A percentile compares a stretch with the other conserved stretches of the same genome.
phyloP scores from a whole-genome alignment of 352 stramenopile genomes.

The Globisporangium camurandrum region DNA sequence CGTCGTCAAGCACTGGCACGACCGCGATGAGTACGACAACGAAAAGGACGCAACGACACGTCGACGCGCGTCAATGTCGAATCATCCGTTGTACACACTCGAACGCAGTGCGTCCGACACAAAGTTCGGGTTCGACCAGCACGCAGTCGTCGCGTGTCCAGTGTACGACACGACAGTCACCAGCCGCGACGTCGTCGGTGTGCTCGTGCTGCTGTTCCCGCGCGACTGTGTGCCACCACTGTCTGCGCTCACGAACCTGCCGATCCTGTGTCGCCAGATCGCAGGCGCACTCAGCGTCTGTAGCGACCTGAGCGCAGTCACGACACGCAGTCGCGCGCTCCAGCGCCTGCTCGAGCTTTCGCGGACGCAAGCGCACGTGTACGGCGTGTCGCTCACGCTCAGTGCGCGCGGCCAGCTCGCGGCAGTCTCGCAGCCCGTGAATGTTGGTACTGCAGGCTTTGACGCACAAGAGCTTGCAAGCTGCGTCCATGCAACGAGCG shows the following conservation, averaged over 20 bases:
- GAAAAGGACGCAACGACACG: neutral
- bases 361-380: constrained; percentile 20
- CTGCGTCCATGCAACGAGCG: constrained; percentile 19
- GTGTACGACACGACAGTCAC: constrained; percentile 66
- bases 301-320: constrained; percentile 39
- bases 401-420: constrained; percentile 38
- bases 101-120: constrained; percentile 31
- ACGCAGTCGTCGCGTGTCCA: constrained; percentile 56
- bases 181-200: constrained; percentile 51
- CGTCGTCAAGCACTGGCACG: constrained; percentile 46
- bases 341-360: constrained; percentile 41
- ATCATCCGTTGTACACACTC: constrained; percentile 18
- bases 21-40: constrained; percentile 8
- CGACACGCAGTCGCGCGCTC: constrained; percentile 29
- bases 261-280: constrained; percentile 60
- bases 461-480: constrained; percentile 13
- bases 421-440: constrained; percentile 50
- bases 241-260: constrained; percentile 43
- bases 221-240: constrained; percentile 18
- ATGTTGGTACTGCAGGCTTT: constrained; percentile 34
- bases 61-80: neutral
- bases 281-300: constrained; percentile 65
- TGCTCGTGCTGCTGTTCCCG: constrained; percentile 55
- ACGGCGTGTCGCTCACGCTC: constrained; percentile 37
- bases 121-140: constrained; percentile 42